phyloP scores from a whole-genome alignment of 371 early-diverging fungal genomes.

The Actinomucor elegans region DNA sequence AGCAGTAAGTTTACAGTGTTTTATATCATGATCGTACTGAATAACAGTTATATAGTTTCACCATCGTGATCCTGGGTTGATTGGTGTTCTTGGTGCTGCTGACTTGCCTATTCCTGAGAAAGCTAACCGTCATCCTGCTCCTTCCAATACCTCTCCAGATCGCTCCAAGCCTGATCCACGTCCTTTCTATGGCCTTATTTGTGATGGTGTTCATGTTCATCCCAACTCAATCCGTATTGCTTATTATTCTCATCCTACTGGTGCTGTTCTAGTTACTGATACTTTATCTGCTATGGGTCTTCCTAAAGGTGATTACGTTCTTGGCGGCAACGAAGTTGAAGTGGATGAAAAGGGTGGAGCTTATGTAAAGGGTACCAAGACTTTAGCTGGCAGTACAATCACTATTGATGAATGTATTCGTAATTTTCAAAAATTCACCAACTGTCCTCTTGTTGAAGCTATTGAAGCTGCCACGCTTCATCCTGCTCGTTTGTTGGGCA shows the following conservation, averaged over 20 bases:
- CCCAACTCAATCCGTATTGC: conserved; percentile 81
- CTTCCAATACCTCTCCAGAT: conserved; percentile 37
- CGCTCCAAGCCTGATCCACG: conserved; percentile 49
- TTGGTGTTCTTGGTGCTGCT: conserved; percentile 71
- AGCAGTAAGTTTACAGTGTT: conserved; percentile 39
- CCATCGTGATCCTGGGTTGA: conserved; percentile 82
- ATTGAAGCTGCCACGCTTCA: conserved; percentile 85
- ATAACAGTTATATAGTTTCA: conserved; percentile 50
- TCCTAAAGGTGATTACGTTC: conserved; percentile 72
- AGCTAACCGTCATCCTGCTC: conserved; percentile 25
- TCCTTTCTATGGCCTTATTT: conserved; percentile 79
- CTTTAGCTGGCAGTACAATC: conserved; percentile 77
- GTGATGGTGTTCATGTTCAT: conserved; percentile 80
- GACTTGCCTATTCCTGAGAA: conserved; percentile 33
- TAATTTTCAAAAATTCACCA: conserved; percentile 80
- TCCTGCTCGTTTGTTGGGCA: conserved; percentile 78
- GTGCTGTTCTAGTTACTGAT: conserved; percentile 78
- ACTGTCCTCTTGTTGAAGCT: conserved; percentile 78
- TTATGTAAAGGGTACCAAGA: conserved; percentile 78
- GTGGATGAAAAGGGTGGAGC: conserved; percentile 65
- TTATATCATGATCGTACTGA: not conserved
- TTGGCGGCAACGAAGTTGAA: conserved; percentile 59
- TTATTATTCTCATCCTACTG: conserved; percentile 73
- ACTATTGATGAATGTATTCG: conserved; percentile 76
- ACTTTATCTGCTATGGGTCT: conserved; percentile 79